phyloP scores from a whole-genome alignment of 2,329 filamentous ascomycete genomes.

The Microdochium bolleyi region DNA sequence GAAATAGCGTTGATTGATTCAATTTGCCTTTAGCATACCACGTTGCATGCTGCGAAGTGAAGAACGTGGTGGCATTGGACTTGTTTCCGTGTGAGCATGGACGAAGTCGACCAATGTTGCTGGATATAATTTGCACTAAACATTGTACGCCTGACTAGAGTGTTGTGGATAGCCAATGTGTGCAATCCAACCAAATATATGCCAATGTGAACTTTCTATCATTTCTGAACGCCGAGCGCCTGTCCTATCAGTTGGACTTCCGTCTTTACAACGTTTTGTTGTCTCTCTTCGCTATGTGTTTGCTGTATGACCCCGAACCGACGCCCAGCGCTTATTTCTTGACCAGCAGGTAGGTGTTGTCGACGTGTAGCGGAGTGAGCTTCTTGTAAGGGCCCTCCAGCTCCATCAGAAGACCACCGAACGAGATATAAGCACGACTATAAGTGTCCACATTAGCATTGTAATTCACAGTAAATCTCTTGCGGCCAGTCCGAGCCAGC shows the following conservation, averaged over 20 bases:
- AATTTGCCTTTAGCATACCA: neutral
- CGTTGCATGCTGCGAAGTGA: neutral
- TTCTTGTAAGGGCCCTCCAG: slow-evolving; percentile 95
- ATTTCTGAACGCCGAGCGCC: neutral
- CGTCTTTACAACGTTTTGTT: neutral
- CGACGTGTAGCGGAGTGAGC: slow-evolving; percentile 82
- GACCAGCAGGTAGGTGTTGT: slow-evolving; percentile 85
- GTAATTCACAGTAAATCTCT: neutral
- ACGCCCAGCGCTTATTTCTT: slow-evolving; percentile 62
- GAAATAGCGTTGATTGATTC: too few species aligned
- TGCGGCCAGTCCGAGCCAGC: neutral
- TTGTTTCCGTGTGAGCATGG: too few species aligned
- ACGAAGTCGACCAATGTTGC: too few species aligned
- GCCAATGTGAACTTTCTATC: neutral
- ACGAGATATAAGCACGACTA: slow-evolving; percentile 91
- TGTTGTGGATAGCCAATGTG: neutral
- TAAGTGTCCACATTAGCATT: slow-evolving; percentile 2
- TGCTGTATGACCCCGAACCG: neutral
- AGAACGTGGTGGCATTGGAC: neutral
- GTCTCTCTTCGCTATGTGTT: neutral
- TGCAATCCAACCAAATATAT: neutral
- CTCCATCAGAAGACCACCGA: slow-evolving; percentile 83
- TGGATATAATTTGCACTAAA: too few species aligned
- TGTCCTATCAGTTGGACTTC: neutral
- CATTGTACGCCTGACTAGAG: neutral